Evolutionary conservation across 306 rosid species (phyloP).

Genomic region (Comarum palustre): DNA sequence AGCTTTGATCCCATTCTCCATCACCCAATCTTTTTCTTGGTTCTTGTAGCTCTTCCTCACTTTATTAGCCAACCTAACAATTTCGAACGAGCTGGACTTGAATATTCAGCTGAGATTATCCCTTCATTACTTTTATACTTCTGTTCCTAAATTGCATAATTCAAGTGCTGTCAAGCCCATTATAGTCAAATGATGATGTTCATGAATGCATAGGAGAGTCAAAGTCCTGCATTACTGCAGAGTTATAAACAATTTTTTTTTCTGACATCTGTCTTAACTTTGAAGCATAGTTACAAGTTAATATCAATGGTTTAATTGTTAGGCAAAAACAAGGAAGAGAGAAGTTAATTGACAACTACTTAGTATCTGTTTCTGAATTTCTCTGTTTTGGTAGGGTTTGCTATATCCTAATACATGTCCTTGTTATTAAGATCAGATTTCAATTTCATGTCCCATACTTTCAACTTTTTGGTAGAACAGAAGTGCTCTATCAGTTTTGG

Average conservation of each 20-base stretch:
- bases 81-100: constrained; percentile 6
- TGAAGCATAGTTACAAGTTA: neutral
- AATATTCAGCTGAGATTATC: neutral
- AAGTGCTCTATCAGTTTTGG: neutral
- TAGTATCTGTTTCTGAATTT: neutral
- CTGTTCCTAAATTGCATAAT: neutral
- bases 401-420: neutral
- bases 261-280: neutral
- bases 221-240: neutral
- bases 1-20: neutral
- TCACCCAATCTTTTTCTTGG: neutral
- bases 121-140: neutral
- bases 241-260: neutral
- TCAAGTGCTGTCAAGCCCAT: constrained; percentile 4
- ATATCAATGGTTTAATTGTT: neutral
- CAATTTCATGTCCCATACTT: neutral
- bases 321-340: neutral
- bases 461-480: neutral
- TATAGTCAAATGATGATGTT: constrained; percentile 10
- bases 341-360: neutral
- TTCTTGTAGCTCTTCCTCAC: neutral
- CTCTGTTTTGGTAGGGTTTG: neutral
- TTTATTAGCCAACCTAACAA: constrained; percentile 4
- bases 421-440: neutral
- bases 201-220: neutral